These are phyloP conservation scores for Colletotrichum karsti DNA, from an alignment of 2,329 filamentous ascomycete species.

Conservation along the genomic window DNA sequence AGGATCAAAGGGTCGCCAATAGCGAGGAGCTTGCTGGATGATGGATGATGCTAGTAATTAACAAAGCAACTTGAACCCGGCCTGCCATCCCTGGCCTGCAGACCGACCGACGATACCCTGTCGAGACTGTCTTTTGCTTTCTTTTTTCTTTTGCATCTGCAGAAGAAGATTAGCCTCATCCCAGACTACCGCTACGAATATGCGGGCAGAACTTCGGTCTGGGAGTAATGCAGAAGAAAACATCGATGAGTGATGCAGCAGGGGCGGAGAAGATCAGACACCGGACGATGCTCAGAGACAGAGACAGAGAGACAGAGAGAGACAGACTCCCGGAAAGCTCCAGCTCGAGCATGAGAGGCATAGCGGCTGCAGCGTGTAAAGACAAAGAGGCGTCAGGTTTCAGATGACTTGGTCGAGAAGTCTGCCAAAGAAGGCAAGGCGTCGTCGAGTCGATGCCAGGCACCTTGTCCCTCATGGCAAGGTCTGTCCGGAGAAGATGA, in stretches of 20 bases:
- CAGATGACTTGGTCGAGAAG: constrained; percentile 14
- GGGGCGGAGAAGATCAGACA: neutral
- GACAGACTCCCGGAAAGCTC: neutral
- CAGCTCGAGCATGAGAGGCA: neutral
- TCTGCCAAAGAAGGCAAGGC: constrained; percentile 16
- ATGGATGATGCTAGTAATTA: constrained; percentile 22
- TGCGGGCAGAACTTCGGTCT: neutral
- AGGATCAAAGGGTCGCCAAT: constrained; percentile 8
- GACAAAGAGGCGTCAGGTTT: constrained; percentile 22
- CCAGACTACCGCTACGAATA: neutral
- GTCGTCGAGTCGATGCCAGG: neutral
- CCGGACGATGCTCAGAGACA: neutral
- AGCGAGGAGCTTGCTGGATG: neutral
- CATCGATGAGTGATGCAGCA: neutral
- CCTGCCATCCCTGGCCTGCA: neutral
- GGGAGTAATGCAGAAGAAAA: neutral
- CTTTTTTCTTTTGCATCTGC: neutral
- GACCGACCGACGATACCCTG: constrained; percentile 6
- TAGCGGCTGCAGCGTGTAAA: neutral
- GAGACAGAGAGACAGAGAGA: neutral
- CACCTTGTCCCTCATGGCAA: neutral
- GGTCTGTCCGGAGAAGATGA: neutral
- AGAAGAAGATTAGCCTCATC: neutral
- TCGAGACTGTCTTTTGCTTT: neutral
- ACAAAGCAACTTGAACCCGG: constrained; percentile 18